Conservation (phyloP, 2,329 filamentous ascomycete species). For the Fusarium compactum region DNA sequence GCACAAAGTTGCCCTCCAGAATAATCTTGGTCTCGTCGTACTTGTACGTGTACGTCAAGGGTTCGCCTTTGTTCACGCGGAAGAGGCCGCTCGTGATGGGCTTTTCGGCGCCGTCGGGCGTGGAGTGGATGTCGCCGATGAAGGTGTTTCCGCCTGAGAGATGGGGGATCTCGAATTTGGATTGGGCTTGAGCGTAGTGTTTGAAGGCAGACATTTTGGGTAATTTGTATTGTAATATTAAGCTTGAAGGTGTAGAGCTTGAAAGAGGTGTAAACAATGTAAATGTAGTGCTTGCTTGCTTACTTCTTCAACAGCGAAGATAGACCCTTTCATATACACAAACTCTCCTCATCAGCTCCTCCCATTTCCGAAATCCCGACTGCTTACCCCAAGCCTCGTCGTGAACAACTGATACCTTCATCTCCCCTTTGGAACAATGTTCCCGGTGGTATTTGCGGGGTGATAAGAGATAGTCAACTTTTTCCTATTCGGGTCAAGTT, state of each 20-base stretch:
- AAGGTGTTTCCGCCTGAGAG: constrained; percentile 77
- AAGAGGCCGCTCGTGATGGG: constrained; percentile 75
- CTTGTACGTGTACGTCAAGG: constrained; percentile 75
- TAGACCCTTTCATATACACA: constrained; percentile 28
- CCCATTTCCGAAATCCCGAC: background rate
- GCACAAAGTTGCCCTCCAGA: constrained; percentile 74
- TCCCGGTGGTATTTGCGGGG: constrained; percentile 16
- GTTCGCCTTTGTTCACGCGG: constrained; percentile 74
- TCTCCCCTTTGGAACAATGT: constrained; percentile 38
- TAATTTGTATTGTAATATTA: background rate
- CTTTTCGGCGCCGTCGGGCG: constrained; percentile 66
- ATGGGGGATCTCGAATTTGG: constrained; percentile 71
- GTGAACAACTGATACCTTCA: background rate
- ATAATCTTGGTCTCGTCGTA: constrained; percentile 83
- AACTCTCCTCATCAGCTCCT: background rate
- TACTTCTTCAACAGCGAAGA: constrained; percentile 10
- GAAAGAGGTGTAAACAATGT: background rate
- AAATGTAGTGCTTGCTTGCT: constrained; percentile 4
- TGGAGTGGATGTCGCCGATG: constrained; percentile 71
- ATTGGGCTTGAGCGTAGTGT: constrained; percentile 69
- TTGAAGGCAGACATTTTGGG: constrained; percentile 57
- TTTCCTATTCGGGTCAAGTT: constrained; percentile 40
- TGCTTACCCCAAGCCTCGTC: background rate
- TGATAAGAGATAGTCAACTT: constrained; percentile 34
- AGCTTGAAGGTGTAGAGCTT: background rate